A percentile compares a stretch with the other conserved stretches of the same genome.
These are phyloP conservation scores for Mycena haematopus DNA, from an alignment of 768 basidiomycete species.

Conservation along the genomic window DNA sequence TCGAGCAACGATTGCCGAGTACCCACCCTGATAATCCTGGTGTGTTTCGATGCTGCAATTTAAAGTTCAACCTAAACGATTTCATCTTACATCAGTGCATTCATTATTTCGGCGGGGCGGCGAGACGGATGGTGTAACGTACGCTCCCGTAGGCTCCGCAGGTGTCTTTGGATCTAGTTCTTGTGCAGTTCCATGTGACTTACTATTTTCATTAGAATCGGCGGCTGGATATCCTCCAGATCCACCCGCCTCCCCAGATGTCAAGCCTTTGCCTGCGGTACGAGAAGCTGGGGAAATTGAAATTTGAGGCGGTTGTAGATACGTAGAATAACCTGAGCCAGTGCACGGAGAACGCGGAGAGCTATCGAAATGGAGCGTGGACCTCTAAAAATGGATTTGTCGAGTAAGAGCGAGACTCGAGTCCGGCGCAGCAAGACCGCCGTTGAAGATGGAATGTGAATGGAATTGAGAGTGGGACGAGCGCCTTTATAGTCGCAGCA, in stretches of 20 bases:
- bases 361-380: no score
- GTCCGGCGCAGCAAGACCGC: no score
- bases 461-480: no score
- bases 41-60: neutral
- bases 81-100: conserved; percentile 36
- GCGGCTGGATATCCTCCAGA: conserved; percentile 11
- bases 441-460: no score
- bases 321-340: no score
- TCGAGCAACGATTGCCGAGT: conserved; percentile 39
- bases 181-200: neutral
- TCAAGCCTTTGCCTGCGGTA: conserved; percentile 8
- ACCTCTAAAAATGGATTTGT: no score
- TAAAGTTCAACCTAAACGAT: neutral
- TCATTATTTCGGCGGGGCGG: conserved; percentile 62
- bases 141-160: conserved; percentile 18
- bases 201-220: conserved; percentile 12
- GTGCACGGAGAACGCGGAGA: no score
- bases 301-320: no score
- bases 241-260: conserved; percentile 12
- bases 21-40: conserved; percentile 50
- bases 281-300: no score
- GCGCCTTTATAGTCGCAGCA: no score
- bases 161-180: neutral
- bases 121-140: conserved; percentile 41
- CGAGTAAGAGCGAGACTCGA: no score